Percentiles rank a stretch among this genome's conserved stretches.
These are phyloP conservation scores for Peribolospora kevripleyi DNA, from an alignment of 768 basidiomycete genomes.

Conservation along the genomic window DNA sequence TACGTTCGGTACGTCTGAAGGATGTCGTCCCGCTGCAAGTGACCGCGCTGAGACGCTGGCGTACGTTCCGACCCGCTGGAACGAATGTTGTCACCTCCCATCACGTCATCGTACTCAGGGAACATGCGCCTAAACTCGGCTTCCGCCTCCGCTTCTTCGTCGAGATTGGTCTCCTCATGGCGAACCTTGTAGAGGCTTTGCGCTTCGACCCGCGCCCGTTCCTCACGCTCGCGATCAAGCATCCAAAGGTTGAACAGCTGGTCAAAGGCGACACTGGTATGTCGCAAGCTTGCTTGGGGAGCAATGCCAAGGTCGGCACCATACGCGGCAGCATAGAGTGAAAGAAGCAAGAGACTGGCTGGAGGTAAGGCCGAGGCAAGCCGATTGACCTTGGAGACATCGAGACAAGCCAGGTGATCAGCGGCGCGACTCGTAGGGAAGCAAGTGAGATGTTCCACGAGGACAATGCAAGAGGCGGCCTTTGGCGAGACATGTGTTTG, in stretches of 20 bases:
- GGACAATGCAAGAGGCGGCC: constrained; percentile 8
- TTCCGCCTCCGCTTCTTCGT: constrained; percentile 58
- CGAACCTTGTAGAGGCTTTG: constrained; percentile 53
- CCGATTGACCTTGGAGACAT: constrained; percentile 23
- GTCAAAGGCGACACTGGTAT: constrained; percentile 27
- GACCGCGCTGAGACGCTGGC: neutral
- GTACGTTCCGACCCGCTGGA: neutral
- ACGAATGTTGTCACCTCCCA: neutral
- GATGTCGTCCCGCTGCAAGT: constrained; percentile 7
- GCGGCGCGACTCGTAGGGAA: constrained; percentile 11
- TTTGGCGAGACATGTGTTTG: neutral
- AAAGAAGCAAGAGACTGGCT: constrained; percentile 22
- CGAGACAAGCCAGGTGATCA: constrained; percentile 1
- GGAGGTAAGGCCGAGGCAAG: constrained; percentile 19
- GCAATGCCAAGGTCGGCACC: constrained; percentile 27
- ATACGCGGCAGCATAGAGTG: constrained; percentile 22
- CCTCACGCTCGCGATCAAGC: constrained; percentile 46
- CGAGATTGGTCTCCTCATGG: constrained; percentile 27
- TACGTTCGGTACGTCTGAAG: constrained; percentile 5
- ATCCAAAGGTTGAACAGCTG: constrained; percentile 60
- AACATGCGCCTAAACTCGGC: constrained; percentile 63
- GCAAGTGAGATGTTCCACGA: constrained; percentile 8
- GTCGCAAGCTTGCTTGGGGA: neutral
- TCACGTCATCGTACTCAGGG: constrained; percentile 47
- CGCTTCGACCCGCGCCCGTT: constrained; percentile 36